A percentile compares a stretch with the other conserved stretches of the same genome.
phyloP scores from a whole-genome alignment of 495 filamentous ascomycete genomes.

The Daldinia decipiens region DNA sequence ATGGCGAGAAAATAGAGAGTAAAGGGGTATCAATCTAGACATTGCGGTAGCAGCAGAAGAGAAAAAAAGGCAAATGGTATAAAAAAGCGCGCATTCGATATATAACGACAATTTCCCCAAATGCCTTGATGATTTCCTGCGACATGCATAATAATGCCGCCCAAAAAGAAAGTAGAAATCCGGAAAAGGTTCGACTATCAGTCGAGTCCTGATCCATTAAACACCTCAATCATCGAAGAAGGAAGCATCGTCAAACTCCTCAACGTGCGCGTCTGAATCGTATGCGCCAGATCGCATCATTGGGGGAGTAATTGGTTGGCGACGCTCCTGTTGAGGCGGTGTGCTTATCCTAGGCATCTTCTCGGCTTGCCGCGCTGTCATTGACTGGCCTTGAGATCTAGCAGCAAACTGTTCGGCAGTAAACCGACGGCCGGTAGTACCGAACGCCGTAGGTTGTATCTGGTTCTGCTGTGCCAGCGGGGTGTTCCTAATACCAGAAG shows the following conservation, averaged over 20 bases:
- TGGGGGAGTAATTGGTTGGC: slow-evolving; percentile 70
- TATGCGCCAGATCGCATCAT: slow-evolving; percentile 75
- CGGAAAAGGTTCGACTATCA: slow-evolving; percentile 4
- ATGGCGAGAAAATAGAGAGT: slow-evolving; percentile 22
- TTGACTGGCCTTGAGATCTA: slow-evolving; percentile 54
- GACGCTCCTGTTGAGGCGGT: slow-evolving; percentile 51
- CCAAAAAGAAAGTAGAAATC: slow-evolving; percentile 19
- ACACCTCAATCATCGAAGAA: slow-evolving; percentile 63
- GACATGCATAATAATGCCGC: slow-evolving; percentile 20
- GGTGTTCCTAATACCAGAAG: slow-evolving; percentile 70
- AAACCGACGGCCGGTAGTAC: slow-evolving; percentile 61
- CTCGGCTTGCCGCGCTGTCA: slow-evolving; percentile 48
- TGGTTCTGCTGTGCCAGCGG: slow-evolving; percentile 50
- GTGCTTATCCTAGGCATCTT: slow-evolving; percentile 52
- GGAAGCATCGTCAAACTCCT: slow-evolving; percentile 64
- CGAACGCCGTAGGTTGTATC: slow-evolving; percentile 61
- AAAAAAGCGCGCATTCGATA: slow-evolving; percentile 42
- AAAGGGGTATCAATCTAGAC: slow-evolving; percentile 52
- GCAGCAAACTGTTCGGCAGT: slow-evolving; percentile 60
- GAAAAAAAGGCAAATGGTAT: slow-evolving; percentile 49
- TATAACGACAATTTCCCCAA: slow-evolving; percentile 37
- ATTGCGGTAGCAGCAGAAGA: slow-evolving; percentile 18
- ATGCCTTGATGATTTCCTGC: slow-evolving; percentile 21
- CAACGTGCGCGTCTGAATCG: slow-evolving; percentile 73
- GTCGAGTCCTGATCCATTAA: slow-evolving; percentile 4